Evolutionary conservation across 495 filamentous ascomycete genomes (phyloP), one percentile per base, ranked within the genome.

Genomic region (Massariosphaeria phaeospora): DNA sequence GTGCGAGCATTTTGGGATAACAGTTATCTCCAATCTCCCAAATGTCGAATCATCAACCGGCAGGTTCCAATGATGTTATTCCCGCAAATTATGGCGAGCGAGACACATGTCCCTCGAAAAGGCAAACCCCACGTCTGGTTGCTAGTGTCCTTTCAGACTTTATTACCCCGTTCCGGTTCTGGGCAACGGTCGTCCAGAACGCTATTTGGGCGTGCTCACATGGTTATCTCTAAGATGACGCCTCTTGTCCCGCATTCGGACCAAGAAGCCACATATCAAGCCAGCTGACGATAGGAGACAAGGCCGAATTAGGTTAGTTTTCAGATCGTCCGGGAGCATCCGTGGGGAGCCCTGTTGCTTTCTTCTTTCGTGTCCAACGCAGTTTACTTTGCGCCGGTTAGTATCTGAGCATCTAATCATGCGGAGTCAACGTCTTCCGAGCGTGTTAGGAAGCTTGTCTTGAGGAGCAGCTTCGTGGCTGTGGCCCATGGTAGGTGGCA

Each of bases 341-440:
- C 24, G 6, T 40, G n/a, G n/a, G n/a, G n/a, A n/a, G 20, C 51
- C 30, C 27, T 3, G 21, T 30, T 31, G 29, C 39, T 38, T 55
- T 36, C 42, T 47, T 36, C 34, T 47, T 17, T 27, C 15, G 35
- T 31, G 24, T 20, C 23, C 1, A 40, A 21, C 20, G n/a, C 30
- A 33, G 27, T 48, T 48, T 49, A 20, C 9, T 45, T 45, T 45
- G 41, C 17, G 15, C 41, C 21, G 21, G 41, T 20, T 26, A 25
- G 5, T n/a, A 26, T 45, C n/a, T 21, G 17, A 42, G 20, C 31
- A 24, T 21, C 48, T 36, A 51, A 51, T 51, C 48, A 51, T 17
- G 44, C 3, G 9, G 15, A n/a, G n/a, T n/a, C n/a, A n/a, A n/a
- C n/a, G n/a, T n/a, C n/a, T n/a, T n/a, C n/a, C n/a, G n/a, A n/a